Evolutionary conservation across 2,329 filamentous ascomycete species (phyloP), one percentile per base, ranked within the genome.

Genomic region (Ophiostoma sp.): DNA sequence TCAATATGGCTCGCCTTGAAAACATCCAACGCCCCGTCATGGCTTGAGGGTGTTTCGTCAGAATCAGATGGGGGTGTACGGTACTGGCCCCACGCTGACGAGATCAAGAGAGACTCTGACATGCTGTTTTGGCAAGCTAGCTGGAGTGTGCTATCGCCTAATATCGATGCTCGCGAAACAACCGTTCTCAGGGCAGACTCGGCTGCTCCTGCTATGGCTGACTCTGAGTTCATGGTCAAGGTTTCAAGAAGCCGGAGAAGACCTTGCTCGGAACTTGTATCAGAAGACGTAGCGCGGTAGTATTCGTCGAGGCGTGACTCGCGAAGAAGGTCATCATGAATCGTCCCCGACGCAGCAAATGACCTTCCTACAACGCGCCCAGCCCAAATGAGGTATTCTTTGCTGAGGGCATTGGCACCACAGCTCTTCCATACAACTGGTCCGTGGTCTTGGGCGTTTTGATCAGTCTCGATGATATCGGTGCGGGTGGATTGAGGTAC

Each of bases 281-380:
- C 77, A 1, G 78, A 82, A 72, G 75, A 81, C 64, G 78, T 44
- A 7, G 55, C 55, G 9, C 77, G 82, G 71, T 81, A 87, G 63
- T 64, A 44, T 44, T 81, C 78, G 14, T 79, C 77, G 5, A 89
- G 76, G 16, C 80, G 80, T 1, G 86, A 87, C 75, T 91, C 88
- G 40, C 82, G 80, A 1, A 89, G 76, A 63, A 90, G 80, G 65
- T 85, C 85, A 47, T 81, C 76, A 16, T 87, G 85, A 5, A 92
- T 83, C 67, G 86, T 82, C 1, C 93, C 93, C 41, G 87, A 91
- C 16, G 90, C 85, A 52, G 89, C 88, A 77, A 93, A 98, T 0
- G 92, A 89, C 75, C 92, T 86, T 7, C 96, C 95, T 62, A 98
- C 82, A 2, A 93, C 89, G 71, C 89, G 85, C 3, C 91, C 93